A percentile compares a stretch with the other conserved stretches of the same genome.
Evolutionary conservation across 106 monocot genomes (phyloP).

Genomic region (Dioscorea dumetorum): DNA sequence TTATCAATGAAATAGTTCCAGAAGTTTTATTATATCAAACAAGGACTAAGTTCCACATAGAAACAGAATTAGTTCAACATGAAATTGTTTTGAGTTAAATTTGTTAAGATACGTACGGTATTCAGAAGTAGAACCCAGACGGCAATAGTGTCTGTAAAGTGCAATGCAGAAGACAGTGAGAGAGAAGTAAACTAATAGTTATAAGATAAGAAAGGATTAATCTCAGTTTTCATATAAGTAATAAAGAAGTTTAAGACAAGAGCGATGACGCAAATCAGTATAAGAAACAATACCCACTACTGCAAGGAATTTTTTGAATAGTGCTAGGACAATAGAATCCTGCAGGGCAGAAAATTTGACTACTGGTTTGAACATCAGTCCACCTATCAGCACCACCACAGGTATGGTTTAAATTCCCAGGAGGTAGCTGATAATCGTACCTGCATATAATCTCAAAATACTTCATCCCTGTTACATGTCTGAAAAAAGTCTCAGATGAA

Average conservation of each 20-base stretch:
- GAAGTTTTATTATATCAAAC: too few species aligned
- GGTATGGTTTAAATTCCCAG: slow-evolving; percentile 31
- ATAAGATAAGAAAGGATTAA: too few species aligned
- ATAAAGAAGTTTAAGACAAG: not conserved
- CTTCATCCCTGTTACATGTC: not conserved
- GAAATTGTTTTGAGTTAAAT: too few species aligned
- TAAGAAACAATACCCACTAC: slow-evolving; percentile 44
- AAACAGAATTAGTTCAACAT: too few species aligned
- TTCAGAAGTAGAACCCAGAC: slow-evolving; percentile 36
- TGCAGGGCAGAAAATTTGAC: slow-evolving; percentile 47
- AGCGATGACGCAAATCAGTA: not conserved
- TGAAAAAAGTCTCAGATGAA: slow-evolving; percentile 1
- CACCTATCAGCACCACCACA: slow-evolving; percentile 66
- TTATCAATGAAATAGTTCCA: too few species aligned
- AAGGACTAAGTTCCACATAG: too few species aligned
- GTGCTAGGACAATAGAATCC: slow-evolving; percentile 59
- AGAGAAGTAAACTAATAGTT: not conserved
- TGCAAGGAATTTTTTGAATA: slow-evolving; percentile 34
- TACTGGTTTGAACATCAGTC: slow-evolving; percentile 40
- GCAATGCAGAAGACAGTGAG: slow-evolving; percentile 5
- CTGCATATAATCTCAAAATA: slow-evolving; percentile 19
- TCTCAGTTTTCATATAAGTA: too few species aligned
- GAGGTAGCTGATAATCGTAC: slow-evolving; percentile 53
- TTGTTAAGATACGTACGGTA: slow-evolving; percentile 2
- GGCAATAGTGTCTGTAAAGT: slow-evolving; percentile 54